These are phyloP conservation scores for Hypoxylon sp. DNA, from an alignment of 2,329 filamentous ascomycete species.

Conservation along the genomic window DNA sequence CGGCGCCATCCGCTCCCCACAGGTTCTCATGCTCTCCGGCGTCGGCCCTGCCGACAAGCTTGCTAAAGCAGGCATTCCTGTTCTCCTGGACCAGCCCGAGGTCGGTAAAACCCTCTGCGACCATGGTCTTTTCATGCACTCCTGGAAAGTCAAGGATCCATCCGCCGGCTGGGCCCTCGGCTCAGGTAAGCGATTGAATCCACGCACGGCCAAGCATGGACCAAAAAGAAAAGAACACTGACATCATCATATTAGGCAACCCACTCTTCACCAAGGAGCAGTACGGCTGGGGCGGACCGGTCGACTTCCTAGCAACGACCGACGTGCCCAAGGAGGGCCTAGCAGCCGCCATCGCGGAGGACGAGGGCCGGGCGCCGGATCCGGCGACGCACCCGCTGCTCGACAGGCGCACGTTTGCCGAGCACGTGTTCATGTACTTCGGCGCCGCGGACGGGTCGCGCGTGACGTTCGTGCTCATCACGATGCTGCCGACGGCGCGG, in stretches of 20 bases:
- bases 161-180: conserved; percentile 41
- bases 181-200: too few relatives aligned
- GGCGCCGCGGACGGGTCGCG: conserved; percentile 21
- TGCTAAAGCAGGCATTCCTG: conserved; percentile 44
- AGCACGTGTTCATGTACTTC: conserved; percentile 25
- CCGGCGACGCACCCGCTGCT: conserved; percentile 46
- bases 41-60: conserved; percentile 42
- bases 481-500: conserved; percentile 42
- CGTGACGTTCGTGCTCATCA: conserved; percentile 21
- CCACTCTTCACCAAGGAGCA: conserved; percentile 48
- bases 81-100: conserved; percentile 42
- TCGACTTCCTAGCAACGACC: conserved; percentile 49
- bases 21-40: conserved; percentile 37
- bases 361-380: conserved; percentile 46
- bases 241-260: conserved; percentile 48
- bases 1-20: background rate
- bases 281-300: conserved; percentile 47
- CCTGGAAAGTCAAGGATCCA: conserved; percentile 46
- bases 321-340: conserved; percentile 43
- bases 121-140: conserved; percentile 43
- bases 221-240: too few relatives aligned
- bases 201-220: too few relatives aligned
- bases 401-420: conserved; percentile 22
- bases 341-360: conserved; percentile 44
- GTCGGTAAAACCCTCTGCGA: conserved; percentile 38